Conservation (phyloP, 257 asterid species). For the Nicotiana sylvestris region DNA sequence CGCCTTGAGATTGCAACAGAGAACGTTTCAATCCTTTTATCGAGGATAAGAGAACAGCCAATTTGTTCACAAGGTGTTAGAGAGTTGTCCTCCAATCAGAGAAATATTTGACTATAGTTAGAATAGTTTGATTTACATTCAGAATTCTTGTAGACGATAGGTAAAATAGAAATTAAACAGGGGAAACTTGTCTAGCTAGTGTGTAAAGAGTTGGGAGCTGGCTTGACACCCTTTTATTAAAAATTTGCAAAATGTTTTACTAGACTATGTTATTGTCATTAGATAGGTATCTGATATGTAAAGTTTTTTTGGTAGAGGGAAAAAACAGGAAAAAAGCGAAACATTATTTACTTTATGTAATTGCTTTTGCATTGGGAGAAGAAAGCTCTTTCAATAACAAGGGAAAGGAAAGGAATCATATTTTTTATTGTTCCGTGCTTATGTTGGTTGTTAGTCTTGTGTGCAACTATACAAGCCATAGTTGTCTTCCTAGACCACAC, state of each 20-base stretch:
- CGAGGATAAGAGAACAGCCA: slow-evolving; percentile 69
- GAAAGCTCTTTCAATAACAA: neutral
- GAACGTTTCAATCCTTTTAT: slow-evolving; percentile 58
- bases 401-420: too few relatives aligned
- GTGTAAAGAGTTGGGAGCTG: slow-evolving; percentile 4
- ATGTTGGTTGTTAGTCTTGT: neutral
- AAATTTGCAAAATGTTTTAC: neutral
- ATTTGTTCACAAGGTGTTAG: slow-evolving; percentile 46
- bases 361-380: neutral
- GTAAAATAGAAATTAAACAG: neutral
- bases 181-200: slow-evolving; percentile 12
- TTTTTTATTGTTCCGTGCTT: neutral
- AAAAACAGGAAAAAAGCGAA: neutral
- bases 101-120: slow-evolving; percentile 28
- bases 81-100: slow-evolving; percentile 40
- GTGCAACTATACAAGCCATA: neutral
- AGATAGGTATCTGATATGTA: neutral
- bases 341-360: neutral
- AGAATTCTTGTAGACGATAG: slow-evolving; percentile 19
- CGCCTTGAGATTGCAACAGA: slow-evolving; percentile 80
- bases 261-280: neutral
- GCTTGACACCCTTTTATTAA: neutral
- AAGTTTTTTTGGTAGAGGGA: neutral
- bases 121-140: neutral
- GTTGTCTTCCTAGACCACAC: neutral